Conservation (phyloP, 306 rosid species). For the Fagus sylvatica region DNA sequence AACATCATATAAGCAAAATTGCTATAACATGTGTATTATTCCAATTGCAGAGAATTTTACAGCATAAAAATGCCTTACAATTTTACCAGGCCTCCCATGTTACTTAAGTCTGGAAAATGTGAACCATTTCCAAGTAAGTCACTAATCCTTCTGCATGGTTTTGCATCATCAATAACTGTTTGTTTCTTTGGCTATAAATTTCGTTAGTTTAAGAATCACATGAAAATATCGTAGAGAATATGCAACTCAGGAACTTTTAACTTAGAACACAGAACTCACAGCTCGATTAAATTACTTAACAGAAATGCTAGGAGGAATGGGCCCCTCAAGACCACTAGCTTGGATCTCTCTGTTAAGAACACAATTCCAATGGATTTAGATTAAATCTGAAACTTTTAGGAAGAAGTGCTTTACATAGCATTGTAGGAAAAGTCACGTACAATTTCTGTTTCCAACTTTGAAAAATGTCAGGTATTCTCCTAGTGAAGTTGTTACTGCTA, state of each 20-base stretch:
- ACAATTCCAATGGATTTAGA: neutral
- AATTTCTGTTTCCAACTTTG: slow-evolving; percentile 6
- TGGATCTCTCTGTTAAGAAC: slow-evolving; percentile 25
- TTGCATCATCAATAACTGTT: neutral
- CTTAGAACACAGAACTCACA: slow-evolving; percentile 27
- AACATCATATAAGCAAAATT: neutral
- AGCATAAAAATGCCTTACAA: slow-evolving; percentile 15
- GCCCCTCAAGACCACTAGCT: slow-evolving; percentile 37
- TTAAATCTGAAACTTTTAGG: neutral
- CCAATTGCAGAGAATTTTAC: neutral
- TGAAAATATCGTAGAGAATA: neutral
- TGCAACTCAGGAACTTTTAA: neutral
- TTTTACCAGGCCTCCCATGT: neutral
- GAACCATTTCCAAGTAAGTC: slow-evolving; percentile 27
- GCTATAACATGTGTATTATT: neutral
- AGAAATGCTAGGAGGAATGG: slow-evolving; percentile 32
- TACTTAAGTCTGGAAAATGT: slow-evolving; percentile 13
- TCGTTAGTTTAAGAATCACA: neutral
- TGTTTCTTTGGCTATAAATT: neutral
- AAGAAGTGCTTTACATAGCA: neutral
- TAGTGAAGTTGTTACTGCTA: slow-evolving; percentile 39
- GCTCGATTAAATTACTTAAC: slow-evolving; percentile 11
- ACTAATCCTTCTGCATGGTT: slow-evolving; percentile 29
- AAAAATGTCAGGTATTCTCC: slow-evolving; percentile 30
- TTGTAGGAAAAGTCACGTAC: slow-evolving; percentile 5